Conservation (phyloP, 805 yeast genomes). For the Deakozyma indianensis region DNA sequence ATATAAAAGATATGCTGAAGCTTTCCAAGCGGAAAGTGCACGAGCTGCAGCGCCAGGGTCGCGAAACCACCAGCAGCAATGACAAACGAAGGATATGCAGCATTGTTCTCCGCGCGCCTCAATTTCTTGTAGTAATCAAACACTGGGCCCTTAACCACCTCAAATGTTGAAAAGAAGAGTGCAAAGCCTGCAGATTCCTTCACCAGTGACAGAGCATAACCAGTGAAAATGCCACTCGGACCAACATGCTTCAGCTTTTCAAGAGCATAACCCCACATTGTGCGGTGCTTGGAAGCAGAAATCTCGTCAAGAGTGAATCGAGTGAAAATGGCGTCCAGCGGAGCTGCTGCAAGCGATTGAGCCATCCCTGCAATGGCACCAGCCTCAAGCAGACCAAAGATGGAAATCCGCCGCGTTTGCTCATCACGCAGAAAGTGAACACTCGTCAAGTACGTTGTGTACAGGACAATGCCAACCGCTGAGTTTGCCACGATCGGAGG, state of each 20-base stretch:
- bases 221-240: slow-evolving; percentile 75
- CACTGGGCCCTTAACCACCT: slow-evolving; percentile 47
- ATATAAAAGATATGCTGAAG: slow-evolving; percentile 68
- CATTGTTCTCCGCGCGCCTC: slow-evolving; percentile 13
- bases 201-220: slow-evolving; percentile 59
- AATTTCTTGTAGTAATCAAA: slow-evolving; percentile 16
- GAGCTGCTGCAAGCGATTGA: slow-evolving; percentile 87
- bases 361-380: slow-evolving; percentile 79
- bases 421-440: slow-evolving; percentile 11
- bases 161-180: slow-evolving; percentile 68
- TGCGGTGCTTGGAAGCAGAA: slow-evolving; percentile 49
- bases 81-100: slow-evolving; percentile 46
- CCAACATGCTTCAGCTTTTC: slow-evolving; percentile 63
- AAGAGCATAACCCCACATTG: slow-evolving; percentile 64
- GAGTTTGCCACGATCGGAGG: slow-evolving; percentile 87
- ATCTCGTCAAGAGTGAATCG: slow-evolving; percentile 67
- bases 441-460: slow-evolving; percentile 57
- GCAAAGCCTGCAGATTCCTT: slow-evolving; percentile 81
- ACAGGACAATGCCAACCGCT: slow-evolving; percentile 73
- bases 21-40: slow-evolving; percentile 73
- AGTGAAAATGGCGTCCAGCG: slow-evolving; percentile 80
- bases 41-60: slow-evolving; percentile 56
- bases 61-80: slow-evolving; percentile 82
- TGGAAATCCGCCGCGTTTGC: slow-evolving; percentile 18
- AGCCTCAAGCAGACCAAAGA: slow-evolving; percentile 50